Evolutionary conservation across 2,329 filamentous ascomycete species (phyloP).

Genomic region (Phialophora verrucosa): DNA sequence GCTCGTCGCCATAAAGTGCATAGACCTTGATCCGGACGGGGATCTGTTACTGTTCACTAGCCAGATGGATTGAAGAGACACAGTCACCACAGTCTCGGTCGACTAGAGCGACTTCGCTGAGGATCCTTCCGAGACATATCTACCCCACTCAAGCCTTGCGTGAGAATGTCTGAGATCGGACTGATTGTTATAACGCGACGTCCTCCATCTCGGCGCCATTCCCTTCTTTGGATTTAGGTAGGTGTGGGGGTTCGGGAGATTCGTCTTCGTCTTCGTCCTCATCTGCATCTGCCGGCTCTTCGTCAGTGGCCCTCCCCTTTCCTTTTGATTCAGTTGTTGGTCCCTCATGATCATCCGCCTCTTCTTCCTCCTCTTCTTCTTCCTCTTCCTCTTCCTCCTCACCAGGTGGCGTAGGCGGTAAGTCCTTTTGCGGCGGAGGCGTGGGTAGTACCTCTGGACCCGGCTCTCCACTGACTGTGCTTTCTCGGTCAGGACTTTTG

Average conservation of each 20-base stretch:
- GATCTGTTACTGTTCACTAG: not conserved
- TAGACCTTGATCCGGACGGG: not conserved
- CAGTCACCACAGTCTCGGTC: not conserved
- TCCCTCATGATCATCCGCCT: conserved; percentile 20
- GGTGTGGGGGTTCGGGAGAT: conserved; percentile 24
- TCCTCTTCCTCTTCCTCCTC: conserved; percentile 37
- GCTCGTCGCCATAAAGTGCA: not conserved
- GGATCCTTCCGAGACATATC: not conserved
- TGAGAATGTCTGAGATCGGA: not conserved
- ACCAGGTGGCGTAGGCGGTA: conserved; percentile 35
- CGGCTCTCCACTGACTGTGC: conserved; percentile 36
- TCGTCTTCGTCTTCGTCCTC: conserved; percentile 32
- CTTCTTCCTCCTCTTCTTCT: conserved; percentile 31
- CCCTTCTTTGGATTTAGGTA: conserved; percentile 40
- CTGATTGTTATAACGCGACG: conserved; percentile 36
- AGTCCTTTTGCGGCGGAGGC: conserved; percentile 33
- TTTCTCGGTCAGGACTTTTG: conserved; percentile 36
- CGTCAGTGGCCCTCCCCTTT: conserved; percentile 16
- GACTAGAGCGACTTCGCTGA: not conserved
- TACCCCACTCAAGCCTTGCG: not conserved
- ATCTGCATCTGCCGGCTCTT: conserved; percentile 16
- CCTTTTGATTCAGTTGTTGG: conserved; percentile 21
- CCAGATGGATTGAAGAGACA: not conserved
- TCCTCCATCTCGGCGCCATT: conserved; percentile 41
- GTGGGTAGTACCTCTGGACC: conserved; percentile 39